Evolutionary conservation across 108 stramenopile genomes (phyloP).

Genomic region (Stephanodiscus triporus): DNA sequence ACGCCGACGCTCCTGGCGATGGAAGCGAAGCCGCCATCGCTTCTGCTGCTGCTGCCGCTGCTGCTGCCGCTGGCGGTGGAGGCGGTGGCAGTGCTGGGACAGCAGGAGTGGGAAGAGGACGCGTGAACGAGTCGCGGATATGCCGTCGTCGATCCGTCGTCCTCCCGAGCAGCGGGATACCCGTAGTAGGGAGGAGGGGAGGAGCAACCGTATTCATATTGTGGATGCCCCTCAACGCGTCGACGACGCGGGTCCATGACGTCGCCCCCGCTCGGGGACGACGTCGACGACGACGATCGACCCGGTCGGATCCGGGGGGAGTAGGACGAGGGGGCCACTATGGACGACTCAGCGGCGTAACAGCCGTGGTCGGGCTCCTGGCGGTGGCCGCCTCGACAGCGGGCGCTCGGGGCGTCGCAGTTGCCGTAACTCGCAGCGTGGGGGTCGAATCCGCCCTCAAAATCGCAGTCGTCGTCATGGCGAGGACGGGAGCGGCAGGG

Average conservation of each 20-base stretch:
- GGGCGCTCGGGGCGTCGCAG: constrained; percentile 14
- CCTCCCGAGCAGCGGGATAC: background rate
- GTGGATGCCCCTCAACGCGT: too few species aligned
- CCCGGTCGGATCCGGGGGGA: too few species aligned
- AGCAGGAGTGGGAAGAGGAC: background rate
- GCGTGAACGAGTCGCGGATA: background rate
- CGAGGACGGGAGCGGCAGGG: background rate
- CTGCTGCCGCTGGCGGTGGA: constrained; percentile 3
- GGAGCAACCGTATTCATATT: too few species aligned
- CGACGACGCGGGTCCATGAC: too few species aligned
- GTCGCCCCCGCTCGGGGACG: too few species aligned
- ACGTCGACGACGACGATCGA: background rate
- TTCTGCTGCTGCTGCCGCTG: background rate
- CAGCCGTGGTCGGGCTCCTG: constrained; percentile 1
- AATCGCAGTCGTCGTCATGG: too few species aligned
- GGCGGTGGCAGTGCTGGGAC: constrained; percentile 9
- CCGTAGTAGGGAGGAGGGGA: too few species aligned
- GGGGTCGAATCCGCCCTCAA: constrained; percentile 12
- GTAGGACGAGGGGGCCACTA: too few species aligned
- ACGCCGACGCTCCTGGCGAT: too few species aligned
- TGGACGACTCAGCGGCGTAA: constrained; percentile 9
- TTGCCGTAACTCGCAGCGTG: constrained; percentile 12
- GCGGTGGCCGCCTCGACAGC: background rate
- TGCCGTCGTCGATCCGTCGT: background rate
- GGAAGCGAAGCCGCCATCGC: background rate